Percentiles rank a stretch among this genome's conserved stretches.
Conservation (phyloP, 306 rosid species). For the Prinsepia uniflora region DNA sequence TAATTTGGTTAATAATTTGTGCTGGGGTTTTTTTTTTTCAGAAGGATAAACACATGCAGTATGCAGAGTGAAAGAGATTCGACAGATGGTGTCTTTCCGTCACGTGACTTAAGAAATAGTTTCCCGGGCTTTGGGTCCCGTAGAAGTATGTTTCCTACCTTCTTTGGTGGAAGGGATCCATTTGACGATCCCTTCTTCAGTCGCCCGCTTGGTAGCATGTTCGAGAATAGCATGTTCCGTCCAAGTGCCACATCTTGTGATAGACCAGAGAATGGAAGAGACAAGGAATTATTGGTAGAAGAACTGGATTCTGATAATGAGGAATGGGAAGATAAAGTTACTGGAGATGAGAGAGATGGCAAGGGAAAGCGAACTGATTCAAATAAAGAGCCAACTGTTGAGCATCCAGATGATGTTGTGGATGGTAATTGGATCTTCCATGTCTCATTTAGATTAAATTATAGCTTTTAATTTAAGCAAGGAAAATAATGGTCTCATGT, state of each 20-base stretch:
- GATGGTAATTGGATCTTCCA: conserved; percentile 39
- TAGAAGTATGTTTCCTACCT: conserved; percentile 42
- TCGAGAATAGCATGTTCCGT: conserved; percentile 27
- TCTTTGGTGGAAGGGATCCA: conserved; percentile 66
- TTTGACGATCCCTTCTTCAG: conserved; percentile 79
- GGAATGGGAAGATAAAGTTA: conserved; percentile 25
- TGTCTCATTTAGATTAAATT: neutral
- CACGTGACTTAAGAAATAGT: conserved; percentile 24
- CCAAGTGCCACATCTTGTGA: conserved; percentile 27
- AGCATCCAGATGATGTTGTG: conserved; percentile 64
- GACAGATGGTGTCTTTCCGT: conserved; percentile 26
- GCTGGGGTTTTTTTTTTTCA: conserved; percentile 1
- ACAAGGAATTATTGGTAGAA: conserved; percentile 49
- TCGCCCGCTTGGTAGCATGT: conserved; percentile 45
- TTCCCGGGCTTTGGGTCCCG: conserved; percentile 45
- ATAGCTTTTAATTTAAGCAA: neutral
- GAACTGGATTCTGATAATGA: conserved; percentile 69
- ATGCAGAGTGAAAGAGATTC: conserved; percentile 56
- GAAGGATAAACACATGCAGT: conserved; percentile 16
- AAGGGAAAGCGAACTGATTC: conserved; percentile 28
- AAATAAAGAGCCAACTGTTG: conserved; percentile 58
- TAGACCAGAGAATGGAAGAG: conserved; percentile 28
- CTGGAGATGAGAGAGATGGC: conserved; percentile 22
- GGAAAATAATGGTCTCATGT: neutral
- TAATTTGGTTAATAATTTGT: no score